Evolutionary conservation across 768 basidiomycete genomes (phyloP), one percentile per base, ranked within the genome.

Genomic region (Kwoniella sp.): DNA sequence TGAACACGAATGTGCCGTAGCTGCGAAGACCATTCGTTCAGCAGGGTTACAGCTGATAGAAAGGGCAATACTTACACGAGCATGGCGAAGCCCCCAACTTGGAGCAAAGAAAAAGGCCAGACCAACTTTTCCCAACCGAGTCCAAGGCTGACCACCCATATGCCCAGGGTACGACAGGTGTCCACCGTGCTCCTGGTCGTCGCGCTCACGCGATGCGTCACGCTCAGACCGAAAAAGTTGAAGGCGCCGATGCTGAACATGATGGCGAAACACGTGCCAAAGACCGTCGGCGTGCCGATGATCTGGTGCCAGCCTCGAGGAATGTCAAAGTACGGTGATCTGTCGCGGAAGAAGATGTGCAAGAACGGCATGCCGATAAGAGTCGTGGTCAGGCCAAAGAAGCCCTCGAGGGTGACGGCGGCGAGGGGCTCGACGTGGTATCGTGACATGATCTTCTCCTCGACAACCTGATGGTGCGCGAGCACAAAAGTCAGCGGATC

Each of bases 1-100:
- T 96, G 84, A 94, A 97, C 47, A 93, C 83, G 85, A 95, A 94
- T 86, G 92, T 94, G 76, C 92, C 92, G 79, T 94, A 94, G 64
- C 90, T 92, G 70, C 11, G 41, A 59, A 52, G 37, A 34, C 58
- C 11, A 29, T 22, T 22, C 7, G 34, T 50, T n/a, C n/a, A n/a
- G n/a, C n/a, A n/a, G n/a, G n/a, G n/a, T n/a, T n/a, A n/a, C n/a
- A n/a, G n/a, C n/a, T n/a, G n/a, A n/a, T n/a, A n/a, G 56, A 25
- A 26, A 23, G 11, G 41, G 17, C 15, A 52, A 1, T 3, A 86
- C 90, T 83, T 84, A 95, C 87, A 98, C 94, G 64, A 99, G 85
- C 51, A 97, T 82, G 7, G 85, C 87, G 80, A 99, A 99, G 2
- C 93, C 92, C 22, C 85, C 72, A 59, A 95, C 86, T 80, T 95